Percentiles rank a stretch among this genome's conserved stretches.
Evolutionary conservation across 2,329 filamentous ascomycete species (phyloP).

Genomic region (Cladosporium sphaerospermum): DNA sequence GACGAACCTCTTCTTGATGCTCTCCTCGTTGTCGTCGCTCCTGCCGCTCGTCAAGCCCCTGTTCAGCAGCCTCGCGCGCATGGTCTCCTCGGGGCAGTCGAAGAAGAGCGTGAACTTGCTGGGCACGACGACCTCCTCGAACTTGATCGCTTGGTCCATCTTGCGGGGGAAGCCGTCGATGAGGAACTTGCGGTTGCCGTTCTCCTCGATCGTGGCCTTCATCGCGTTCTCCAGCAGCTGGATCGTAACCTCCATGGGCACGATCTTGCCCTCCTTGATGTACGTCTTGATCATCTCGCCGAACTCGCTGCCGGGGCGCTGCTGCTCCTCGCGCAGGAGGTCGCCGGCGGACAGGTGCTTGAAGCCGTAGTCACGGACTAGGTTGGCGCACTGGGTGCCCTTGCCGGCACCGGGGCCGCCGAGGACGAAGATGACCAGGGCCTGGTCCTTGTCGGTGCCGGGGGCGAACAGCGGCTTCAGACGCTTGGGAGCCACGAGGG

Average conservation of each 20-base stretch:
- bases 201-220: slow-evolving; percentile 57
- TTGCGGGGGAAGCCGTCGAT: slow-evolving; percentile 87
- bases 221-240: slow-evolving; percentile 92
- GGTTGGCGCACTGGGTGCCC: slow-evolving; percentile 86
- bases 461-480: slow-evolving; percentile 65
- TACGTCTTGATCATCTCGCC: slow-evolving; percentile 87
- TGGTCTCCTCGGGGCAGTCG: slow-evolving; percentile 83
- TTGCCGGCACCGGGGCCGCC: slow-evolving; percentile 94
- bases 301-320: slow-evolving; percentile 78
- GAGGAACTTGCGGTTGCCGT: slow-evolving; percentile 63
- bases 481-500: slow-evolving; percentile 48
- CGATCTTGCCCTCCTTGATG: slow-evolving; percentile 91
- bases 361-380: slow-evolving; percentile 85
- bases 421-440: slow-evolving; percentile 94
- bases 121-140: slow-evolving; percentile 81
- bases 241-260: slow-evolving; percentile 98
- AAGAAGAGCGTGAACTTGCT: slow-evolving; percentile 87
- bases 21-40: slow-evolving; percentile 88
- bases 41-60: slow-evolving; percentile 89
- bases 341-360: slow-evolving; percentile 90
- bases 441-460: slow-evolving; percentile 45
- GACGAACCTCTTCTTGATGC: slow-evolving; percentile 92
- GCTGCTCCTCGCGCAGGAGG: slow-evolving; percentile 86
- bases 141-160: slow-evolving; percentile 92
- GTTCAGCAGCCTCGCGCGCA: slow-evolving; percentile 78